Conservation (phyloP, 2,329 filamentous ascomycete species). For the Microdochium bolleyi region DNA sequence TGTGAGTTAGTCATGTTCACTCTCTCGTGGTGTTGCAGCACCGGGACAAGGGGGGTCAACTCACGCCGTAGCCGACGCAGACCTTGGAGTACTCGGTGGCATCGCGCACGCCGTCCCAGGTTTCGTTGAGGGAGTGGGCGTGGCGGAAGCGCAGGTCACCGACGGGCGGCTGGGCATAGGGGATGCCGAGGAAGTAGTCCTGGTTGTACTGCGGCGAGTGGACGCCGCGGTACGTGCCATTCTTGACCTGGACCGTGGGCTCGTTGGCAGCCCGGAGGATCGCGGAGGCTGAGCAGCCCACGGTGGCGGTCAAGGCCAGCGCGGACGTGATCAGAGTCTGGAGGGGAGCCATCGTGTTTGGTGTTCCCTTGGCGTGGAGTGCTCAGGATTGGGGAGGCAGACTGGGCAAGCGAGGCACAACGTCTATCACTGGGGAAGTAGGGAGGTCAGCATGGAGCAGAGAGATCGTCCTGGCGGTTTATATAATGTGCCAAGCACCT, state of each 20-base stretch:
- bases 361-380: not conserved
- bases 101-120: conserved; percentile 29
- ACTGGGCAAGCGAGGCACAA: not conserved
- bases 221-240: conserved; percentile 33
- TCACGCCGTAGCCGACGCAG: conserved; percentile 41
- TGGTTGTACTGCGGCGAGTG: conserved; percentile 27
- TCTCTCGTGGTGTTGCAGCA: not conserved
- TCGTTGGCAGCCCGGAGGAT: not conserved
- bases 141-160: conserved; percentile 33
- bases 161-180: conserved; percentile 36
- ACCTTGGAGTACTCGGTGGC: conserved; percentile 35
- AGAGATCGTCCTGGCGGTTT: no score
- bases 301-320: not conserved
- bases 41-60: conserved; percentile 1
- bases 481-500: no score
- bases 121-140: conserved; percentile 36
- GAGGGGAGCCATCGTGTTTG: not conserved
- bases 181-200: conserved; percentile 39
- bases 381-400: not conserved
- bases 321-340: not conserved
- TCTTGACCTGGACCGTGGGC: conserved; percentile 25
- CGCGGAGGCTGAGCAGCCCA: not conserved
- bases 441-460: no score
- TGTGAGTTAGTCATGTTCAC: conserved; percentile 1
- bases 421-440: not conserved